Base-by-base conservation (phyloP, 805 yeast species). In the Yarrowia sp. region DNA sequence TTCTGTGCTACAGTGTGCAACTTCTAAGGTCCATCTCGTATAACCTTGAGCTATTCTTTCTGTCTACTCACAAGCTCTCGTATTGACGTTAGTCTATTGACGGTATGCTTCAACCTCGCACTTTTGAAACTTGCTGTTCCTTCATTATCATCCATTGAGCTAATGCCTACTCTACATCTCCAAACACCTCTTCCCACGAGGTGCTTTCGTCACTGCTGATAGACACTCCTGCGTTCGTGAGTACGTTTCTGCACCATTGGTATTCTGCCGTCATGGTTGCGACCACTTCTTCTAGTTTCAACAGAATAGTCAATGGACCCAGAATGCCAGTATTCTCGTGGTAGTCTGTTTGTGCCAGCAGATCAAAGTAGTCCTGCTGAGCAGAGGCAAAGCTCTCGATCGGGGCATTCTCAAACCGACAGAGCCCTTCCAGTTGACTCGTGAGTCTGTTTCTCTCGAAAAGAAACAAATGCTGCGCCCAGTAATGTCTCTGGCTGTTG, bases 281-380 rank as follows among this genome's bases (percentile, higher is more conserved):
- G 0, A 55, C 20, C 12, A 40, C 61, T 10, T 40, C 20, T 17
- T 55, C 61, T 5, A 55, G 19, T 24, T 24, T 39, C 9, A 55
- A 36, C 20, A 55, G 10, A 8, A 39, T 40, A 14, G 46, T 14
- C 12, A 55, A 20, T 5, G 61, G 61, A 2, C 46, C 61, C 6
- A 55, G 14, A 15, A 55, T 55, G 2, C 61, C 61, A 3, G 14
- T 12, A 19, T 39, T 55, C 10, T 55, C 61, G 3, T 12, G 10
- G 36, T 55, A 55, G 9, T 55, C 24, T 10, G 61, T 39, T 39
- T 24, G 24, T 9, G 19, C 46, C 2, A 55, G 61, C n/a, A 55
- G 8, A 15, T 39, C 46, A 24, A 55, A 55, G 38, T 55, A 55
- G 2, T 15, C 46, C 17, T 40, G 39, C 20, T 55, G 61, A 4